These are phyloP conservation scores for Carpediemonas membranifera DNA, from an alignment of 78 protist genomes.

Conservation along the genomic window DNA sequence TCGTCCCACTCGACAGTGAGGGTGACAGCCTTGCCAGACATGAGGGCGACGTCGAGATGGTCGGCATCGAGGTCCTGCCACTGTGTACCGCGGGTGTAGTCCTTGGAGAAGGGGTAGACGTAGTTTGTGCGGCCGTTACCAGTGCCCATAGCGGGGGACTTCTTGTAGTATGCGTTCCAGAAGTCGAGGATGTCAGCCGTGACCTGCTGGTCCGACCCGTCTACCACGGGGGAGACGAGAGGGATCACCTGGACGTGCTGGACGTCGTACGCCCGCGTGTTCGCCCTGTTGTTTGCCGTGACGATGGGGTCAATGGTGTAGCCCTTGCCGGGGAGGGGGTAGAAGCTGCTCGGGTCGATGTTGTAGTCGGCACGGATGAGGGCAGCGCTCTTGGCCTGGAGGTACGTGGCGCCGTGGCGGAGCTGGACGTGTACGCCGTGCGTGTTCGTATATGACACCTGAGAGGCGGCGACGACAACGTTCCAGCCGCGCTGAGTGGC, in stretches of 20 bases:
- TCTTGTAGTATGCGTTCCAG: conserved; percentile 1
- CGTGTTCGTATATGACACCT: neutral
- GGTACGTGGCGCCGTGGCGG: neutral
- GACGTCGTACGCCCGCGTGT: conserved; percentile 2
- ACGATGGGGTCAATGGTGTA: neutral
- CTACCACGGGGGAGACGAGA: conserved; percentile 2
- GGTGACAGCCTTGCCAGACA: neutral
- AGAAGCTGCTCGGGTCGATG: conserved; percentile 2
- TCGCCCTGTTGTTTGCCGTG: neutral
- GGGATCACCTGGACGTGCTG: neutral
- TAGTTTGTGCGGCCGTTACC: neutral
- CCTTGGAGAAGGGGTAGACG: neutral
- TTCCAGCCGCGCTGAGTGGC: neutral
- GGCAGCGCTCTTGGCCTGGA: conserved; percentile 7
- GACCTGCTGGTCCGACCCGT: conserved; percentile 1
- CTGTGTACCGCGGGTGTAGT: neutral
- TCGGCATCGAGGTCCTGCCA: neutral
- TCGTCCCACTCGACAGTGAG: conserved; percentile 7
- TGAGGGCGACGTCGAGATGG: too few relatives aligned
- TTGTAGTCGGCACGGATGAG: neutral
- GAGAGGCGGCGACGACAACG: neutral
- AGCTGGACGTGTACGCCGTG: neutral
- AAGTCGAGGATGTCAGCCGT: neutral
- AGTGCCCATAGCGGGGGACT: too few relatives aligned
- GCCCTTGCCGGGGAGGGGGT: conserved; percentile 4